Evolutionary conservation across 495 filamentous ascomycete species (phyloP).

Genomic region (Astrothelium subdiscretum): DNA sequence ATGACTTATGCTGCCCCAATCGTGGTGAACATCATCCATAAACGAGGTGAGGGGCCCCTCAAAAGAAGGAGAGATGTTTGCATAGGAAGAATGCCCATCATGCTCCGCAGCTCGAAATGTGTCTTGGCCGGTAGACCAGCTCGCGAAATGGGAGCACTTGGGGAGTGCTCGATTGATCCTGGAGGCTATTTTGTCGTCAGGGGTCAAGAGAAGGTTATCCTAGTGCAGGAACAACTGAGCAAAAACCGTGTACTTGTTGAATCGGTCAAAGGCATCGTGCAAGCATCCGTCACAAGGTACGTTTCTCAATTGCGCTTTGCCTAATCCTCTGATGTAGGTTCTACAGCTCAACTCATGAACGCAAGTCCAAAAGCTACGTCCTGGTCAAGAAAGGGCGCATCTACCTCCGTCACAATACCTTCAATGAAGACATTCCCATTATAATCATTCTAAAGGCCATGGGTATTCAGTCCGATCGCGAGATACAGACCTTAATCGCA

Average conservation of each 20-base stretch:
- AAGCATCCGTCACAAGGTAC: slow-evolving; percentile 67
- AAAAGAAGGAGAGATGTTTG: slow-evolving; percentile 55
- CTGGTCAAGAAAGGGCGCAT: slow-evolving; percentile 84
- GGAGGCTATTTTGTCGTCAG: slow-evolving; percentile 90
- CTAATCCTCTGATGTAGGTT: neutral
- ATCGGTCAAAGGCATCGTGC: slow-evolving; percentile 80
- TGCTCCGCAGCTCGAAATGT: slow-evolving; percentile 93
- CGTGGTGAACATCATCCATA: slow-evolving; percentile 76
- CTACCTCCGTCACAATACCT: slow-evolving; percentile 80
- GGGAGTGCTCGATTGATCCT: slow-evolving; percentile 91
- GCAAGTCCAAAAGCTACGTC: slow-evolving; percentile 95
- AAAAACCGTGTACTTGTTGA: slow-evolving; percentile 99
- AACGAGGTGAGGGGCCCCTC: slow-evolving; percentile 57
- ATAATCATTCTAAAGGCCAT: slow-evolving; percentile 85
- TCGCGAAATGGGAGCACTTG: slow-evolving; percentile 69
- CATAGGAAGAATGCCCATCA: slow-evolving; percentile 87
- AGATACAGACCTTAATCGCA: slow-evolving; percentile 79
- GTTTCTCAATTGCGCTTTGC: neutral
- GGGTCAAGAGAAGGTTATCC: slow-evolving; percentile 89
- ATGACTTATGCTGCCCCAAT: slow-evolving; percentile 93
- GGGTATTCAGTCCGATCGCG: slow-evolving; percentile 84
- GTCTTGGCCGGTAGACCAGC: slow-evolving; percentile 68
- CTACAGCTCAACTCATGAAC: slow-evolving; percentile 83
- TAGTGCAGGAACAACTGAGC: slow-evolving; percentile 95
- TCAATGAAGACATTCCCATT: slow-evolving; percentile 86